Evolutionary conservation across 2,329 filamentous ascomycete species (phyloP).

Genomic region (Aspergillus floridensis): DNA sequence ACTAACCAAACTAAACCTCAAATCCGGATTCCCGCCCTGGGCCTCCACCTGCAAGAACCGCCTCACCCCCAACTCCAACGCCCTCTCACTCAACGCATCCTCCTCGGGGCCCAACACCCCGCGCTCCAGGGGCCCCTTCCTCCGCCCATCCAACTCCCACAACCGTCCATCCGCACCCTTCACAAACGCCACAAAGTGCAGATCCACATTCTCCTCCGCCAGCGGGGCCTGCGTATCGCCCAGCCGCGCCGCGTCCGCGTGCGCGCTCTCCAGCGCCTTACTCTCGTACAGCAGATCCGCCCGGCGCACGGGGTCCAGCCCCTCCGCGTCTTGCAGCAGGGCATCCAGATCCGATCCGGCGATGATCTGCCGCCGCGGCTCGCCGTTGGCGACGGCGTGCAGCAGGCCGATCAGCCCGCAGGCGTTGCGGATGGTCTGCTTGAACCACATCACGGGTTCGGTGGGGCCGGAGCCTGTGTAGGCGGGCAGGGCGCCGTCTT

Average conservation of each 20-base stretch:
- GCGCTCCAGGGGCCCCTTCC: slow-evolving; percentile 70
- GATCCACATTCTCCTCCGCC: slow-evolving; percentile 77
- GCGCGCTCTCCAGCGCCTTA: slow-evolving; percentile 70
- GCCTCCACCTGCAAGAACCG: slow-evolving; percentile 59
- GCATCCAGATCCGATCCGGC: slow-evolving; percentile 45
- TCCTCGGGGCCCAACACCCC: slow-evolving; percentile 59
- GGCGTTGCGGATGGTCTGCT: slow-evolving; percentile 89
- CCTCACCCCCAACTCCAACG: slow-evolving; percentile 67
- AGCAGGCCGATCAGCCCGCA: slow-evolving; percentile 87
- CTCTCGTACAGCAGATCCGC: slow-evolving; percentile 75
- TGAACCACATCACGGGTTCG: slow-evolving; percentile 89
- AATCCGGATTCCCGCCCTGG: slow-evolving; percentile 53
- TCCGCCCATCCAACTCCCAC: slow-evolving; percentile 76
- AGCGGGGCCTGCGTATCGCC: slow-evolving; percentile 78
- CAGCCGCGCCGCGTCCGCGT: slow-evolving; percentile 70
- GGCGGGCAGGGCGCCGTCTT: slow-evolving; percentile 63
- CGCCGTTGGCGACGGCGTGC: slow-evolving; percentile 78
- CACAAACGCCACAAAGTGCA: slow-evolving; percentile 95
- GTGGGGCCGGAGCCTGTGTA: slow-evolving; percentile 66
- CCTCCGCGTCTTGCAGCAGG: slow-evolving; percentile 68
- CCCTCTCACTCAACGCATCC: slow-evolving; percentile 72
- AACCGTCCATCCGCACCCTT: slow-evolving; percentile 68
- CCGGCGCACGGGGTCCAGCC: slow-evolving; percentile 64
- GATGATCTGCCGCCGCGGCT: slow-evolving; percentile 62
- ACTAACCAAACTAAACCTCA: slow-evolving; percentile 63